These are phyloP conservation scores for Geotrichum klebahnii DNA, from an alignment of 1,139 yeast species.

Conservation along the genomic window DNA sequence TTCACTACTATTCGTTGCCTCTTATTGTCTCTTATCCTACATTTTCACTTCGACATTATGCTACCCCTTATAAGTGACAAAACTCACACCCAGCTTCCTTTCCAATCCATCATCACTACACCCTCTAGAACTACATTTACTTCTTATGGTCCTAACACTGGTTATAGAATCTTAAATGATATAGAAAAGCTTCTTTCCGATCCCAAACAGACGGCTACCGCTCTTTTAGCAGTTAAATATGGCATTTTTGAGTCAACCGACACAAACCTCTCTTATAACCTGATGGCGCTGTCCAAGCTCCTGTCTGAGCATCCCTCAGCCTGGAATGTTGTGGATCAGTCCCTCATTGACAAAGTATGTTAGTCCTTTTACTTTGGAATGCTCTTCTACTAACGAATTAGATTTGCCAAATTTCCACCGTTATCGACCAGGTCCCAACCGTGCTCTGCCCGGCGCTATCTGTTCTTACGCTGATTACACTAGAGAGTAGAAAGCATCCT, in stretches of 20 bases:
- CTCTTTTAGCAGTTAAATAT: conserved; percentile 33
- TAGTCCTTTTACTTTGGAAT: too few relatives aligned
- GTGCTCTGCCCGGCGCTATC: conserved; percentile 34
- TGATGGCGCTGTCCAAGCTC: conserved; percentile 31
- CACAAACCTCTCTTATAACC: conserved; percentile 28
- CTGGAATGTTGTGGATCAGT: conserved; percentile 33
- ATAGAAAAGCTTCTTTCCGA: conserved; percentile 32
- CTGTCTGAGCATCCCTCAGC: conserved; percentile 30
- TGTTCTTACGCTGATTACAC: conserved; percentile 29
- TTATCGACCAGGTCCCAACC: conserved; percentile 26
- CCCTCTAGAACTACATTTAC: too few relatives aligned
- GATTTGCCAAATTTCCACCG: conserved; percentile 25
- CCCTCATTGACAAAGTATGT: conserved; percentile 29
- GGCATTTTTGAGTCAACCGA: conserved; percentile 33
- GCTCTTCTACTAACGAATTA: too few relatives aligned
- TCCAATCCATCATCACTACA: too few relatives aligned
- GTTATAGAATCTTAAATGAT: conserved; percentile 13
- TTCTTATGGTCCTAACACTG: too few relatives aligned
- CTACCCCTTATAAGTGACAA: too few relatives aligned
- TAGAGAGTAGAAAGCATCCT: conserved; percentile 29
- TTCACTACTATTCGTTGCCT: too few relatives aligned
- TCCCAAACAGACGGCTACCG: conserved; percentile 33
- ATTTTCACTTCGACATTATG: too few relatives aligned
- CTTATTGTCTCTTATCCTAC: too few relatives aligned
- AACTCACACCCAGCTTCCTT: too few relatives aligned